Evolutionary conservation across 139 green algal species (phyloP).

Genomic region (Tetratostichococcus sp.): DNA sequence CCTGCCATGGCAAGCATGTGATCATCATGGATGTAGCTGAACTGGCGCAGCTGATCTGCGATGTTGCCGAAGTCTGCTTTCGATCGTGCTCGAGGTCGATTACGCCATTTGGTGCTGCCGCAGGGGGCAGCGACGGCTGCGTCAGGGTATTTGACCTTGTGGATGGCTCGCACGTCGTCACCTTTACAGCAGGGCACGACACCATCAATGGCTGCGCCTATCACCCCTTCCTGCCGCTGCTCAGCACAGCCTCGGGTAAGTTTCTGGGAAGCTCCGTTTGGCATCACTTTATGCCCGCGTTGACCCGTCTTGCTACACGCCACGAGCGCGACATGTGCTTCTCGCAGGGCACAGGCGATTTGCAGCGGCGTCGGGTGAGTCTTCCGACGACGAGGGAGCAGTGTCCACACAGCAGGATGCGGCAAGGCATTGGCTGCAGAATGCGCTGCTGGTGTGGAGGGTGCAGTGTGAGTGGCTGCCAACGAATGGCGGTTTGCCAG

Average conservation of each 20-base stretch:
- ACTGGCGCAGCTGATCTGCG: no score
- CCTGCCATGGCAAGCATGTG: not conserved
- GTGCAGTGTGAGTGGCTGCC: conserved; percentile 13
- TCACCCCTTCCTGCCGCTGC: conserved; percentile 65
- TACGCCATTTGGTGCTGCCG: no score
- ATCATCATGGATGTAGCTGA: no score
- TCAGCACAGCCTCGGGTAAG: conserved; percentile 65
- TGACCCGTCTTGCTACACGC: no score
- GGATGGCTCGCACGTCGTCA: conserved; percentile 39
- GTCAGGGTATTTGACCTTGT: conserved; percentile 70
- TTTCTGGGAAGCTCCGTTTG: no score
- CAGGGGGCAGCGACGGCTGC: conserved; percentile 44
- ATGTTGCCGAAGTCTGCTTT: no score
- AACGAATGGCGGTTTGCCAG: not conserved
- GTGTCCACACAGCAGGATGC: not conserved
- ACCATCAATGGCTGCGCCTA: conserved; percentile 78
- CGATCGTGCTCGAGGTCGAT: no score
- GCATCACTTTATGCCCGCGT: no score
- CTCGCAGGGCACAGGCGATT: conserved; percentile 30
- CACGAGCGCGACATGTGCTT: no score
- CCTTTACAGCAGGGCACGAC: conserved; percentile 49
- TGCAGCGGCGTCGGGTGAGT: conserved; percentile 13
- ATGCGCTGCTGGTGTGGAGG: conserved; percentile 35
- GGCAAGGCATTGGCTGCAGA: conserved; percentile 2
- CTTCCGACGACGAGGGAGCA: conserved; percentile 8